These are phyloP conservation scores for Orbilia blumenaviensis DNA, from an alignment of 2,329 filamentous ascomycete genomes.

Conservation along the genomic window DNA sequence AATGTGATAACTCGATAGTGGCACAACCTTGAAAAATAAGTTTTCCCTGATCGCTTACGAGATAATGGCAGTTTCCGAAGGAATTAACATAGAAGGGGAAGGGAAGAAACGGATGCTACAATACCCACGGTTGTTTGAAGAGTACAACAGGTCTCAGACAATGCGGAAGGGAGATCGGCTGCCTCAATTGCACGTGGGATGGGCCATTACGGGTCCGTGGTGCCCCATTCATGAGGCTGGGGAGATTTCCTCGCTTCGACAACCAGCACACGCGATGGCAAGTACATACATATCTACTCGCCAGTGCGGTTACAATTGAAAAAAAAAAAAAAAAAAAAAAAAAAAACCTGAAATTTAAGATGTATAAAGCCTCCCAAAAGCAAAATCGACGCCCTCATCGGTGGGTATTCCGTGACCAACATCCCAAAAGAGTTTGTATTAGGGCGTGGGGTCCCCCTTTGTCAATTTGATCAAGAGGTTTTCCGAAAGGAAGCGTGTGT, in stretches of 20 bases:
- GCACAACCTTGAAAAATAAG: background rate
- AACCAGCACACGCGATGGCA: slow-evolving; percentile 11
- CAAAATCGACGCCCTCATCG: background rate
- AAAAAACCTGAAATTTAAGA: background rate
- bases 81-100: background rate
- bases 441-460: slow-evolving; percentile 8
- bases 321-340: background rate
- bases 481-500: background rate
- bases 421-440: background rate
- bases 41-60: background rate
- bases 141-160: slow-evolving; percentile 13
- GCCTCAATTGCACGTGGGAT: slow-evolving; percentile 19
- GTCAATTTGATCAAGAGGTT: background rate
- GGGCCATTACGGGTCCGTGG: slow-evolving; percentile 2
- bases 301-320: slow-evolving; percentile 2
- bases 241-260: background rate
- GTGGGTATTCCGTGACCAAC: slow-evolving; percentile 14
- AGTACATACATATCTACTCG: background rate
- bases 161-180: slow-evolving; percentile 41
- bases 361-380: background rate
- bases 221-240: slow-evolving; percentile 6
- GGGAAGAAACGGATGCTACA: background rate
- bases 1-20: slow-evolving; percentile 6
- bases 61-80: no score
- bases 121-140: background rate